phyloP scores from a whole-genome alignment of 257 asterid species.

The Fraxinus quadrangulata region DNA sequence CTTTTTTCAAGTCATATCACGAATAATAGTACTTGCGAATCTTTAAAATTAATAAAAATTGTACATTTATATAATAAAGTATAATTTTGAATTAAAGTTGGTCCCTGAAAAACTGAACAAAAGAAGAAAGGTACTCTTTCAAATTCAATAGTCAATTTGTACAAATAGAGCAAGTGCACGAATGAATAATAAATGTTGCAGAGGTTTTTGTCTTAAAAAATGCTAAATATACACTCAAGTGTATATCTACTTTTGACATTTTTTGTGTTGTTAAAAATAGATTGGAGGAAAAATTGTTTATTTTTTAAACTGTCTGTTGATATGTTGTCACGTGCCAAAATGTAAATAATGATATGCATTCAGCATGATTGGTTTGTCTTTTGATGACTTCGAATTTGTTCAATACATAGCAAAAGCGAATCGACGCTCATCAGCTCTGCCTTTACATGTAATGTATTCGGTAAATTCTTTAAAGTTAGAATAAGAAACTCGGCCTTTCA shows the following conservation, averaged over 20 bases:
- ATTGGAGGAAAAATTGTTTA: too few species aligned
- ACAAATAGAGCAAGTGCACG: neutral
- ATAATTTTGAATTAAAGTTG: conserved; percentile 2
- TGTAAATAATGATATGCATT: too few species aligned
- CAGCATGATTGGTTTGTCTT: neutral
- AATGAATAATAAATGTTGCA: neutral
- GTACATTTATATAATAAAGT: neutral
- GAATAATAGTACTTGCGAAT: neutral
- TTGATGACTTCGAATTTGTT: neutral
- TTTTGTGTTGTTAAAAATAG: too few species aligned
- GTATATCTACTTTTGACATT: too few species aligned
- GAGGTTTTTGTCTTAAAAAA: neutral
- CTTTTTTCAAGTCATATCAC: conserved; percentile 5
- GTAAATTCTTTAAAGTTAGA: too few species aligned
- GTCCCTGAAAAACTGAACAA: neutral
- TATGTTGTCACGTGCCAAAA: too few species aligned
- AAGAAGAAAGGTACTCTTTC: neutral
- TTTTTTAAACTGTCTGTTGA: too few species aligned
- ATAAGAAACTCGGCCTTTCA: neutral
- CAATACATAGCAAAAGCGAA: neutral
- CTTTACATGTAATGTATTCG: too few species aligned
- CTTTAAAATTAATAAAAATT: neutral
- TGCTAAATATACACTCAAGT: too few species aligned
- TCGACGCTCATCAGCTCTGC: too few species aligned
- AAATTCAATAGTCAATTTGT: neutral